A percentile compares a stretch with the other conserved stretches of the same genome.
phyloP scores from a whole-genome alignment of 148 eudicot genomes.

The Fagopyrum tataricum region DNA sequence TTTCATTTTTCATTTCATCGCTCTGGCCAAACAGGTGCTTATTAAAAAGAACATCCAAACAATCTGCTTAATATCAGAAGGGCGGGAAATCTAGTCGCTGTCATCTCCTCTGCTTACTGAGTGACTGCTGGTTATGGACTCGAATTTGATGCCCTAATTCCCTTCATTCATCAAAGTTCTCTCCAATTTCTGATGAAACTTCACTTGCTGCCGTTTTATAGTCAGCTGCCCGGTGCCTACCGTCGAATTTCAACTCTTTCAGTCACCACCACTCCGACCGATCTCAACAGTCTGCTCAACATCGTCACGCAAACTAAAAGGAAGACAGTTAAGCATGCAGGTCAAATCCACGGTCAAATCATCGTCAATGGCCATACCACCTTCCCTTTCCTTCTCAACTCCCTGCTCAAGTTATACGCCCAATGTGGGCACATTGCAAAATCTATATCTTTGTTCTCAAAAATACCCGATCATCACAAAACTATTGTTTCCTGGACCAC shows the following conservation, averaged over 20 bases:
- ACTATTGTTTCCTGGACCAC: conserved; percentile 47
- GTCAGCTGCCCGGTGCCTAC: conserved; percentile 14
- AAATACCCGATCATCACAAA: conserved; percentile 23
- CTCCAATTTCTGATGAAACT: conserved; percentile 2
- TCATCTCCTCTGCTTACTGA: too few species aligned
- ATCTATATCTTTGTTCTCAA: conserved; percentile 30
- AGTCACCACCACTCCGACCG: conserved; percentile 27
- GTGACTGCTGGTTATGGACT: neutral
- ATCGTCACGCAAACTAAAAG: conserved; percentile 23
- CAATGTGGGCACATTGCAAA: conserved; percentile 30
- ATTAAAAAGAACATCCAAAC: too few species aligned
- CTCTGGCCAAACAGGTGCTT: too few species aligned
- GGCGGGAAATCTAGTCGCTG: too few species aligned
- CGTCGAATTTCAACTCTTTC: conserved; percentile 16
- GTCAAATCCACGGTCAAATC: conserved; percentile 47
- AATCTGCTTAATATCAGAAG: too few species aligned
- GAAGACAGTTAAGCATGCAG: conserved; percentile 24
- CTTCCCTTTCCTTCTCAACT: conserved; percentile 36
- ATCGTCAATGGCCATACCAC: conserved; percentile 20
- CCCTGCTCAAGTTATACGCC: conserved; percentile 39
- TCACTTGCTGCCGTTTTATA: neutral
- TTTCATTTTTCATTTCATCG: too few species aligned
- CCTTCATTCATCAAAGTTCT: neutral
- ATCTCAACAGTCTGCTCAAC: conserved; percentile 36
- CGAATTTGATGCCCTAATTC: neutral